A percentile compares a stretch with the other conserved stretches of the same genome.
Conservation (phyloP, 306 rosid genomes). For the Vicia sativa region DNA sequence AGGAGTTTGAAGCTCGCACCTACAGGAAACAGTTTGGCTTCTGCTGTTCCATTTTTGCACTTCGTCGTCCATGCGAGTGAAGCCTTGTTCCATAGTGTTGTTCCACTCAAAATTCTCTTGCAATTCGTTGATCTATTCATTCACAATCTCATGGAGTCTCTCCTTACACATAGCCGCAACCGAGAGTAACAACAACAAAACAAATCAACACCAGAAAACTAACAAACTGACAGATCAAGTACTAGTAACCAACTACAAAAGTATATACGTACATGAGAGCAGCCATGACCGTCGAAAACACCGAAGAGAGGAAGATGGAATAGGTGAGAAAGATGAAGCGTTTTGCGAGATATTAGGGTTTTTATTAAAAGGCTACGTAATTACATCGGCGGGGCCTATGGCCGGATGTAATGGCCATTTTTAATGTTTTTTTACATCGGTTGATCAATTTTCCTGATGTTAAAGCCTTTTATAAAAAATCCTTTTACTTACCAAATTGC, state of each 20-base stretch:
- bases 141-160: constrained; percentile 41
- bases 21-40: constrained; percentile 32
- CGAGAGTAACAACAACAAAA: not conserved
- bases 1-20: constrained; percentile 63
- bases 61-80: constrained; percentile 50
- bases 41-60: constrained; percentile 36
- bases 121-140: constrained; percentile 28
- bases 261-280: constrained; percentile 62
- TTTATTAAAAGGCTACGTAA: no score
- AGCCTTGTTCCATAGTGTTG: constrained; percentile 33
- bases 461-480: no score
- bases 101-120: constrained; percentile 34
- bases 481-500: no score
- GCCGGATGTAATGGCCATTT: no score
- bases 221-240: no score
- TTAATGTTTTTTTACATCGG: no score
- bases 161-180: constrained; percentile 51
- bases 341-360: no score
- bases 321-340: no score
- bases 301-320: no score
- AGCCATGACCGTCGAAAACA: constrained; percentile 96
- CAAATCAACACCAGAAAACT: not conserved
- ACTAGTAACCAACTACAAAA: no score
- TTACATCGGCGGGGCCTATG: no score
- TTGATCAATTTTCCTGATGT: no score